These are phyloP conservation scores for Hymenotorrendiella dingleyae DNA, from an alignment of 2,329 filamentous ascomycete genomes.

Conservation along the genomic window DNA sequence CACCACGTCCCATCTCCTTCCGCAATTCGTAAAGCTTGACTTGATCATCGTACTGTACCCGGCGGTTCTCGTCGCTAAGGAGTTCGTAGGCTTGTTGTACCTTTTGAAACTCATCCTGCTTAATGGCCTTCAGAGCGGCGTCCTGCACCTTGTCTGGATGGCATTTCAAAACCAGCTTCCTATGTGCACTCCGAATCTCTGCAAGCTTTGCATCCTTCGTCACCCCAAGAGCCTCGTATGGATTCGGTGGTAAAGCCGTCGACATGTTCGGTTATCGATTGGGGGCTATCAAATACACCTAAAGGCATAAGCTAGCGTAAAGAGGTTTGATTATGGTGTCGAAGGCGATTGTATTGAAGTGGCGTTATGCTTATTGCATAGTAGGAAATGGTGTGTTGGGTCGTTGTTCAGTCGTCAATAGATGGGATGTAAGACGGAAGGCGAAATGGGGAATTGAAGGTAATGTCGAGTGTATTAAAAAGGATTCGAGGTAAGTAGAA, in stretches of 20 bases:
- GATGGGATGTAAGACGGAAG: too few species aligned
- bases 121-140: conserved; percentile 61
- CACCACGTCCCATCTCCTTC: conserved; percentile 41
- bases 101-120: conserved; percentile 83
- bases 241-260: conserved; percentile 47
- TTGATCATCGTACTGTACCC: conserved; percentile 72
- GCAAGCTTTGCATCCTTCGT: conserved; percentile 61
- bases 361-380: too few species aligned
- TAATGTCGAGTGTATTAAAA: too few species aligned
- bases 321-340: too few species aligned
- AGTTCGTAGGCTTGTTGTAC: conserved; percentile 92
- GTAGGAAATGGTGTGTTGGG: too few species aligned
- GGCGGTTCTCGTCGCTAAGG: conserved; percentile 69
- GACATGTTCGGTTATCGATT: conserved; percentile 19
- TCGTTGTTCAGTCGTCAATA: too few species aligned
- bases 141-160: conserved; percentile 86
- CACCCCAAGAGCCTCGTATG: conserved; percentile 72
- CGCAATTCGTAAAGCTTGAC: conserved; percentile 57
- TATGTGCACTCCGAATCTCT: conserved; percentile 73
- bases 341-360: too few species aligned
- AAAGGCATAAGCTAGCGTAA: too few species aligned
- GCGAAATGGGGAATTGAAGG: too few species aligned
- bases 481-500: too few species aligned
- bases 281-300: too few species aligned
- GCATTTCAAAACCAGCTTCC: conserved; percentile 80